phyloP scores from a whole-genome alignment of 2,329 filamentous ascomycete genomes.

The Penicillium sp. region DNA sequence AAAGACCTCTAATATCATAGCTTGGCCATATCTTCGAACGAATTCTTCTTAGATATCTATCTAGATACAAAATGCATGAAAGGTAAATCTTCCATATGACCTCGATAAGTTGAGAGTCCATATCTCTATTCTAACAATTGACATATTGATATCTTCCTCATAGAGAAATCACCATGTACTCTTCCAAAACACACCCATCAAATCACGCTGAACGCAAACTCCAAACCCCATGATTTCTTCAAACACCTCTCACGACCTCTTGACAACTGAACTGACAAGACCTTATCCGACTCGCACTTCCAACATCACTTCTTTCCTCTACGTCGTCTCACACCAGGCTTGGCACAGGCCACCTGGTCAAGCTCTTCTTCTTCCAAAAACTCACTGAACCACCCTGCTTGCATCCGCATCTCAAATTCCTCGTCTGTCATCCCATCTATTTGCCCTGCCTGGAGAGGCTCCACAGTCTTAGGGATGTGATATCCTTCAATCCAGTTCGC shows the following conservation, averaged over 20 bases:
- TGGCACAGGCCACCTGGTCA: constrained; percentile 2
- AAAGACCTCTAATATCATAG: too few species aligned
- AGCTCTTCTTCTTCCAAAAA: background rate
- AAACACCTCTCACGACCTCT: background rate
- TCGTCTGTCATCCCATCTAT: constrained; percentile 8
- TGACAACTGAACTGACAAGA: background rate
- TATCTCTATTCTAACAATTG: too few species aligned
- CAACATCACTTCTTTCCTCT: background rate
- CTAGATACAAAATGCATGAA: background rate
- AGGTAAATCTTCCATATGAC: too few species aligned
- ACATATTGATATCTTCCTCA: too few species aligned
- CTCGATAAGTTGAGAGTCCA: too few species aligned
- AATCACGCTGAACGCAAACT: background rate
- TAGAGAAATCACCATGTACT: background rate
- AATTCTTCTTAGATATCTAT: background rate
- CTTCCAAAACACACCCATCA: background rate
- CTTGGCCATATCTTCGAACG: too few species aligned
- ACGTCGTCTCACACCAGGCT: background rate
- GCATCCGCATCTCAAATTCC: constrained; percentile 5
- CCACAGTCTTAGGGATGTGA: background rate
- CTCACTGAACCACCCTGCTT: background rate
- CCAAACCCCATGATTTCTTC: background rate
- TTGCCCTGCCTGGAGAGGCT: background rate
- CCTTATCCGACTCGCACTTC: background rate
- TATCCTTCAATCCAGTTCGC: constrained; percentile 11